Evolutionary conservation across 1,139 yeast species (phyloP).

Genomic region (Pneumocystis sp.): DNA sequence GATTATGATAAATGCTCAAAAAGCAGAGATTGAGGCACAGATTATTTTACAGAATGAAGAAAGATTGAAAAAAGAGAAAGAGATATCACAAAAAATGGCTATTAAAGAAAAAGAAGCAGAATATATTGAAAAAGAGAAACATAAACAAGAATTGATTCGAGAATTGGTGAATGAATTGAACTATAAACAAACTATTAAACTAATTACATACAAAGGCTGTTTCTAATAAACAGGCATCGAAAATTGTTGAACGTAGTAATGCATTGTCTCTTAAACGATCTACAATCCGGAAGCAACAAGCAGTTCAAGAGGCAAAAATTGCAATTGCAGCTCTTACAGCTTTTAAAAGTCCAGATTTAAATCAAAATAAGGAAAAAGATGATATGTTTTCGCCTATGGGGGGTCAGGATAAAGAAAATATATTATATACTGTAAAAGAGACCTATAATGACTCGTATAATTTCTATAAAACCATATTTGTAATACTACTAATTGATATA

Average conservation of each 20-base stretch:
- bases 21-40: conserved; percentile 48
- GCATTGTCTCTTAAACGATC: conserved; percentile 39
- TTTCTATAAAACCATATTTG: conserved; percentile 24
- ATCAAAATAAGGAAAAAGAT: conserved; percentile 26
- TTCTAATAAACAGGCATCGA: conserved; percentile 48
- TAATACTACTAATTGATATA: neutral
- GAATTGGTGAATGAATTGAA: conserved; percentile 39
- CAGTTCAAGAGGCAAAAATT: conserved; percentile 3
- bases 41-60: conserved; percentile 59
- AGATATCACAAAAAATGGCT: conserved; percentile 24
- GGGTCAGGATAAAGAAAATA: conserved; percentile 62
- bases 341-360: conserved; percentile 3
- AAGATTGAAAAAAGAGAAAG: conserved; percentile 34
- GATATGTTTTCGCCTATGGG: conserved; percentile 87
- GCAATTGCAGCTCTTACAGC: neutral
- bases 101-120: conserved; percentile 25
- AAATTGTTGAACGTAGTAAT: conserved; percentile 18
- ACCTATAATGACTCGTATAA: conserved; percentile 46
- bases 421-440: conserved; percentile 32
- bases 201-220: conserved; percentile 47
- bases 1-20: conserved; percentile 59
- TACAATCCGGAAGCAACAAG: conserved; percentile 5
- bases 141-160: conserved; percentile 54
- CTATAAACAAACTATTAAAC: conserved; percentile 29
- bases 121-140: conserved; percentile 29